Evolutionary conservation across 148 eudicot genomes (phyloP).

Genomic region (Amaranthus palmeri): DNA sequence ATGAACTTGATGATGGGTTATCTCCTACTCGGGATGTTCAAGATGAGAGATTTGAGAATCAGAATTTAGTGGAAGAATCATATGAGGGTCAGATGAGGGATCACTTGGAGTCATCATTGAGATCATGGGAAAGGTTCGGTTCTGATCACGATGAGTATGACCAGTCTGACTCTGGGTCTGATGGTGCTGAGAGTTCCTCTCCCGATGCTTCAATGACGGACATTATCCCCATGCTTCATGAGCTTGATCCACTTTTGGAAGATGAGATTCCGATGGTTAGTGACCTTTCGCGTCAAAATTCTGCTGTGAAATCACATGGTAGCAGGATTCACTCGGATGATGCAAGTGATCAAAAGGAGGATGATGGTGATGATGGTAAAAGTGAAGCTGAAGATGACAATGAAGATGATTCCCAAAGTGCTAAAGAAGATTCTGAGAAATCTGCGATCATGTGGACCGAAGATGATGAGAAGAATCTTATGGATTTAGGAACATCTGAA

Average conservation of each 20-base stretch:
- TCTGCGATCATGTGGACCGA: conserved; percentile 74
- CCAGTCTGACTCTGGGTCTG: conserved; percentile 56
- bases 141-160: conserved; percentile 36
- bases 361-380: conserved; percentile 33
- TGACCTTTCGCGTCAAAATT: conserved; percentile 34
- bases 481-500: conserved; percentile 72
- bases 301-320: conserved; percentile 27
- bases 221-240: conserved; percentile 78
- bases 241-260: conserved; percentile 68
- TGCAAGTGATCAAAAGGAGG: conserved; percentile 42
- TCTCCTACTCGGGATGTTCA: conserved; percentile 5
- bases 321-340: conserved; percentile 42
- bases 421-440: conserved; percentile 35
- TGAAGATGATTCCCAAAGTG: conserved; percentile 38
- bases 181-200: conserved; percentile 74
- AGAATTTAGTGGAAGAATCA: conserved; percentile 40
- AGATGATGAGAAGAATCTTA: conserved; percentile 76
- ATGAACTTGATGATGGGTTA: conserved; percentile 9
- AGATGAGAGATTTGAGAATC: conserved; percentile 30
- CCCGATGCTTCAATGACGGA: conserved; percentile 84
- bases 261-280: conserved; percentile 34
- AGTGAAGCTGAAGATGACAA: conserved; percentile 44
- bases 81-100: conserved; percentile 36
- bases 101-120: conserved; percentile 39
- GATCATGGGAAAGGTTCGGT: conserved; percentile 47